Conservation (phyloP, 139 green algal genomes). For the Mychonastes homosphaera region DNA sequence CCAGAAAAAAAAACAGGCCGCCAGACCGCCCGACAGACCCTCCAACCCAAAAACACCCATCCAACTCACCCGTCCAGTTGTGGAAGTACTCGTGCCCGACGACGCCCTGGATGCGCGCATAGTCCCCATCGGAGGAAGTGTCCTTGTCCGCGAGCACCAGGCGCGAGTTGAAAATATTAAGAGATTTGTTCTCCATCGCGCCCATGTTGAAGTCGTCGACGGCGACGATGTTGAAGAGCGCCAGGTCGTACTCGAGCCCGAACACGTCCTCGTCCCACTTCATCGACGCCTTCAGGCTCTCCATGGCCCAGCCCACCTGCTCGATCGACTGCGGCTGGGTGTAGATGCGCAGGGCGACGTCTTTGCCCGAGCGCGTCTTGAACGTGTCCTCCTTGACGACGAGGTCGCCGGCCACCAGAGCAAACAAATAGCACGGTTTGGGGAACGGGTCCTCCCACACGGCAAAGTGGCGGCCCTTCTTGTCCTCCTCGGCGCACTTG, state of each 20-base stretch:
- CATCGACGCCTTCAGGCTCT: constrained; percentile 84
- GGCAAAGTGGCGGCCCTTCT: constrained; percentile 26
- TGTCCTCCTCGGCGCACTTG: too few species aligned
- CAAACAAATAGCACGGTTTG: constrained; percentile 99
- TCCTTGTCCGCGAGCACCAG: constrained; percentile 85
- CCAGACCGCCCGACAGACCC: background rate
- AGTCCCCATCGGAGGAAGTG: constrained; percentile 90
- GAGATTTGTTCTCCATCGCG: constrained; percentile 96
- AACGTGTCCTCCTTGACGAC: constrained; percentile 71
- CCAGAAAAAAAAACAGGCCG: background rate
- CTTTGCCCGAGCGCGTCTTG: constrained; percentile 58
- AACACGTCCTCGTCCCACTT: constrained; percentile 71
- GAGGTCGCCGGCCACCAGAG: constrained; percentile 89
- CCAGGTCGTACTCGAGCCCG: constrained; percentile 95
- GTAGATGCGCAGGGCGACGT: constrained; percentile 86
- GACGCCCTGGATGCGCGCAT: constrained; percentile 81
- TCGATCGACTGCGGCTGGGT: constrained; percentile 14
- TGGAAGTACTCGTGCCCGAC: constrained; percentile 93
- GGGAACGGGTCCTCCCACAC: constrained; percentile 71
- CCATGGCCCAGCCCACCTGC: constrained; percentile 70
- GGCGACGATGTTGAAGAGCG: constrained; percentile 88
- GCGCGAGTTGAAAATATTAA: constrained; percentile 93
- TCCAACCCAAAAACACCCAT: too few species aligned
- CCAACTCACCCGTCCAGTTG: constrained; percentile 74
- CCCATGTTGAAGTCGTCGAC: constrained; percentile 98